Evolutionary conservation across 371 early-diverging fungal genomes (phyloP), one percentile per base, ranked within the genome.

Genomic region (Mucor circinelloides): DNA sequence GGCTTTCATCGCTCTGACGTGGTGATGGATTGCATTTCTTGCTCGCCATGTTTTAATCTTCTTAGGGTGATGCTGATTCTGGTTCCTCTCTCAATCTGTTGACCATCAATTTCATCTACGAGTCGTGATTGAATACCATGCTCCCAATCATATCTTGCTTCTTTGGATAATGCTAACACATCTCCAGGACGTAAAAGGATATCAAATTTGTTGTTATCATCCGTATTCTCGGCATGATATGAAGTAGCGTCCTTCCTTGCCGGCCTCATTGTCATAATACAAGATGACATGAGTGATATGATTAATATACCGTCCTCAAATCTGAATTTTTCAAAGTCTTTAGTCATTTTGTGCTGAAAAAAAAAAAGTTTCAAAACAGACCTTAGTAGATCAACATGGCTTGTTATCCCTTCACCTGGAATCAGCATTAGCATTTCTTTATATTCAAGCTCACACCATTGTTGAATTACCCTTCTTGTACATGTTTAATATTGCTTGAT

Each of bases 261-360:
- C 17, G 76, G 73, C 55, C 55, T 46, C 79, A 83, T 75, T 13
- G 66, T 71, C 83, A 83, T 83, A 0, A 78, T 76, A 67, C 83
- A 83, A 8, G 81, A 80, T 21, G 81, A 78, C 23, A 83, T 55
- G 8, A 83, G 56, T 2, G 83, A 83, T 6, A 80, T 15, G 19
- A 80, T 76, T 8, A 83, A 38, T 38, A 83, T 77, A 0, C 83
- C 83, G 73, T 83, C 83, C 30, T 78, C 79, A 70, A 83, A 83
- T 10, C 79, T 81, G 57, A 38, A 31, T 28, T 31, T 32, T 46
- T 10, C 28, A 52, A 52, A 15, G 28, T 25, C 3, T 28, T 27
- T 27, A 32, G 23, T 7, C 25, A 15, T 17, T 27, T 23, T 5
- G 9, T 25, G 30, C 12, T 28, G 27, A 34, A 17, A 50, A 12